Evolutionary conservation across 495 filamentous ascomycete genomes (phyloP).

Genomic region (Annulohypoxylon nitens): DNA sequence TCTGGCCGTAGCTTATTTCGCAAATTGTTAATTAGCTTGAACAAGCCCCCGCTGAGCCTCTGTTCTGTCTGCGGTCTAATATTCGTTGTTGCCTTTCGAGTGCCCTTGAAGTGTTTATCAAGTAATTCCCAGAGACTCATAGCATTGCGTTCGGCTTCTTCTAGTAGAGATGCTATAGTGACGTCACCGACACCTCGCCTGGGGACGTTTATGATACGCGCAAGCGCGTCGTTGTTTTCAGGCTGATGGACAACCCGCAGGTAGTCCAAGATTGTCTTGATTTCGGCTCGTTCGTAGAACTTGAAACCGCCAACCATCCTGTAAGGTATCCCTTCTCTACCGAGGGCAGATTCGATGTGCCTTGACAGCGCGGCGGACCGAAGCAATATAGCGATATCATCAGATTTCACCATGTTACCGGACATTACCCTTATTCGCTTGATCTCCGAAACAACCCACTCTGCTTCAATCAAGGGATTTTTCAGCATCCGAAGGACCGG

Average conservation of each 20-base stretch:
- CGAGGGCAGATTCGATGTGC: conserved; percentile 85
- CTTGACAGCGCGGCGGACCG: conserved; percentile 87
- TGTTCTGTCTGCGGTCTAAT: conserved; percentile 77
- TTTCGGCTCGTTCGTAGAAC: conserved; percentile 93
- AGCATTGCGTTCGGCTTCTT: conserved; percentile 77
- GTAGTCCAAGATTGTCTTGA: conserved; percentile 92
- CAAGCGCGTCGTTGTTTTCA: conserved; percentile 87
- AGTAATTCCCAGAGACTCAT: conserved; percentile 82
- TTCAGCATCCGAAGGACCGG: conserved; percentile 87
- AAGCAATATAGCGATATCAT: conserved; percentile 88
- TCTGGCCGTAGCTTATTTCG: conserved; percentile 70
- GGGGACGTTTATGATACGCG: conserved; percentile 88
- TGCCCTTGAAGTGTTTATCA: conserved; percentile 76
- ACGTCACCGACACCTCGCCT: conserved; percentile 84
- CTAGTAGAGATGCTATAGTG: conserved; percentile 77
- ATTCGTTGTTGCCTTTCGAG: conserved; percentile 72
- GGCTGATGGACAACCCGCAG: conserved; percentile 87
- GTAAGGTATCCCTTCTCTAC: conserved; percentile 89
- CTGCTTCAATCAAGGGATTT: conserved; percentile 78
- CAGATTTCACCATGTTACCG: conserved; percentile 76
- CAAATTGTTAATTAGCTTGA: conserved; percentile 70
- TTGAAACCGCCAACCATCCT: conserved; percentile 92
- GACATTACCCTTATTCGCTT: conserved; percentile 77
- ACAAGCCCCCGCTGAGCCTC: conserved; percentile 56
- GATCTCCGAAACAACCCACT: conserved; percentile 92